Evolutionary conservation across 805 yeast species (phyloP), one percentile per base, ranked within the genome.

Genomic region (Spathaspora boniae): DNA sequence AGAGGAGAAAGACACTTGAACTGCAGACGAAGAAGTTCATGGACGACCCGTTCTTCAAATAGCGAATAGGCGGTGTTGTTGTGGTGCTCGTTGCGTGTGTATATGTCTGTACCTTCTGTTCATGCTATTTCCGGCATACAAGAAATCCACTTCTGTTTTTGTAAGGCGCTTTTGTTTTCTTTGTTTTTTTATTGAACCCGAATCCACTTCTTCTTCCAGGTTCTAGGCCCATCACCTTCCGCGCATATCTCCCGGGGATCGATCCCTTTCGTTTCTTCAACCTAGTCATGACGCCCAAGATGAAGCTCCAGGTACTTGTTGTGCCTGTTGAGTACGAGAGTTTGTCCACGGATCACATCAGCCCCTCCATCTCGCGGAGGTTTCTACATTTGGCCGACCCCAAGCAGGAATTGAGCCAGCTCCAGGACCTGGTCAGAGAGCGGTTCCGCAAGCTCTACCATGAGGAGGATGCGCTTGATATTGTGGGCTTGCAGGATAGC

Each of bases 361-460:
- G 56, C 41, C 34, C 54, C 33, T 34, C 47, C 45, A 18, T 60
- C 36, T 44, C 51, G 47, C 41, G 68, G 50, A 78, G 79, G 54
- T 82, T 86, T 48, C 68, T 86, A 15, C 86, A 81, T 49, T 66
- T 86, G 36, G 77, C 87, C 0, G 60, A 65, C 4, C 68, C 74
- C 6, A 44, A 62, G 0, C 83, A 11, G 68, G 78, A 12, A 56
- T 63, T 4, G 86, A 79, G 37, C 70, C 85, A 16, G 52, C 27
- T 12, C 5, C 4, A 9, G 30, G 28, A 23, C 30, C 25, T 16
- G 12, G 22, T 17, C 8, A 22, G 62, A n/a, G 54, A 53, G 5
- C 68, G 86, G 40, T 81, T 78, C 50, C 53, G 63, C 22, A 78
- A 76, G 50, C 61, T 85, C 34, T 86, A 86, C 44, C 93, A 93